Evolutionary conservation across 805 yeast species (phyloP).

Genomic region (Candida xiaguanensis): DNA sequence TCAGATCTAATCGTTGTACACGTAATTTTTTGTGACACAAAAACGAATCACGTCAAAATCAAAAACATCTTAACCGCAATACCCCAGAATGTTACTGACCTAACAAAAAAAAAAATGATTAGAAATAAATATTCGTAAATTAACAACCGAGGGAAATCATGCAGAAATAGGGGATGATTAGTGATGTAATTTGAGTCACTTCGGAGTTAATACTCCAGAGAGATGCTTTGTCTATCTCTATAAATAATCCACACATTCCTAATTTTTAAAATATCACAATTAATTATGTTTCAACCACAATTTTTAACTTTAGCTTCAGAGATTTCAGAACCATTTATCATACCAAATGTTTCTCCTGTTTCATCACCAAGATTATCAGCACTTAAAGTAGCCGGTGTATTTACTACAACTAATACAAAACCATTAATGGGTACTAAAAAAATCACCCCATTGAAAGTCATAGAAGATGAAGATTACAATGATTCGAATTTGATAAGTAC

Average conservation of each 20-base stretch:
- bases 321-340: constrained; percentile 58
- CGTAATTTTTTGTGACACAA: too few species aligned
- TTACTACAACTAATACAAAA: neutral
- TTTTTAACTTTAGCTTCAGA: constrained; percentile 57
- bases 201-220: constrained; percentile 2
- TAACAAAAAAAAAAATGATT: neutral
- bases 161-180: neutral
- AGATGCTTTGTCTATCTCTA: too few species aligned
- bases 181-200: neutral
- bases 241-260: too few species aligned
- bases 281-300: constrained; percentile 6
- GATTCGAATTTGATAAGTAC: constrained; percentile 5
- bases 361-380: constrained; percentile 28
- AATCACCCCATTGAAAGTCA: constrained; percentile 7
- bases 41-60: too few species aligned
- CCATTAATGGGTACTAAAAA: constrained; percentile 1
- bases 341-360: constrained; percentile 60
- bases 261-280: too few species aligned
- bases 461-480: constrained; percentile 4
- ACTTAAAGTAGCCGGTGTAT: constrained; percentile 3
- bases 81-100: neutral
- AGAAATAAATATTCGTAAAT: neutral
- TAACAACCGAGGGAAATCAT: neutral
- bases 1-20: neutral
- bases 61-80: constrained; percentile 1